phyloP scores from a whole-genome alignment of 177 flowering plant species.

The Tripterygium wilfordii region DNA sequence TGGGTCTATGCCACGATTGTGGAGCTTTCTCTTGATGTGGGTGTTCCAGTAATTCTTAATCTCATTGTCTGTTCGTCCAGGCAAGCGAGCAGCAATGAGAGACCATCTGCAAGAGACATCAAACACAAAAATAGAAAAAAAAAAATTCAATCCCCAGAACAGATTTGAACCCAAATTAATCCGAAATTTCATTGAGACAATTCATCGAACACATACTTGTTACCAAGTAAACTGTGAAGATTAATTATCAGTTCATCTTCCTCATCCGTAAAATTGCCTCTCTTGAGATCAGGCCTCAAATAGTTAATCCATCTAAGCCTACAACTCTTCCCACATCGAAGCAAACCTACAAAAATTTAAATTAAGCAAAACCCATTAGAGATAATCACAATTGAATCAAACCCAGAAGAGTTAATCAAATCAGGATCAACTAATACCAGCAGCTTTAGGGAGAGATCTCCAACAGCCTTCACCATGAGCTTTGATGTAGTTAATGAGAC shows the following conservation, averaged over 20 bases:
- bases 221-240: conserved; percentile 47
- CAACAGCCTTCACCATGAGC: conserved; percentile 54
- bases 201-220: conserved; percentile 31
- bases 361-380: neutral
- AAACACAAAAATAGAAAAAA: neutral
- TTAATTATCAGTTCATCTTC: conserved; percentile 38
- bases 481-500: conserved; percentile 39
- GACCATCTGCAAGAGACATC: conserved; percentile 39
- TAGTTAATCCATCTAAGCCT: conserved; percentile 37
- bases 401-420: neutral
- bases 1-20: conserved; percentile 48
- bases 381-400: neutral
- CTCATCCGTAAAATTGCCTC: conserved; percentile 33
- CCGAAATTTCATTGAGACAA: no score
- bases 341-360: conserved; percentile 27
- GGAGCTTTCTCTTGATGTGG: conserved; percentile 52
- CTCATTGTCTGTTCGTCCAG: conserved; percentile 36
- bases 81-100: conserved; percentile 47
- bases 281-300: conserved; percentile 33
- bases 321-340: conserved; percentile 43
- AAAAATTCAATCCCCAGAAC: no score
- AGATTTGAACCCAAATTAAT: no score
- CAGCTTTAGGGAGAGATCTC: conserved; percentile 60
- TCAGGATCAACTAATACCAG: conserved; percentile 22
- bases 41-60: conserved; percentile 43